phyloP scores from a whole-genome alignment of 1,284 basidiomycete species.

The Nidula niveotomentosa region DNA sequence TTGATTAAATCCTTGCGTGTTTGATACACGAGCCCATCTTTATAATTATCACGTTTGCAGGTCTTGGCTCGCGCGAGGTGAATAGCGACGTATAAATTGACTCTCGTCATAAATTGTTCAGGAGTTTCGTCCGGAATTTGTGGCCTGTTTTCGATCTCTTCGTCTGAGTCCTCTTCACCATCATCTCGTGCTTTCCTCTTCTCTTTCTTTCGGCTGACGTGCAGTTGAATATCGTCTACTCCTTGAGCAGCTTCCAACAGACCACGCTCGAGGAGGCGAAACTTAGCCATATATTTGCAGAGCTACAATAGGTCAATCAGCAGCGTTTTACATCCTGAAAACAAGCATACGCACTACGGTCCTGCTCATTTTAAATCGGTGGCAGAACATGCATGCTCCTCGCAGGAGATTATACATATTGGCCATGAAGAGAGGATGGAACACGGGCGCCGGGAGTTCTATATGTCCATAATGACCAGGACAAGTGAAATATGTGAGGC shows the following conservation, averaged over 20 bases:
- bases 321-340: not conserved
- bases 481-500: conserved; percentile 89
- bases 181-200: conserved; percentile 34
- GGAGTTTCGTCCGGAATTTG: conserved; percentile 49
- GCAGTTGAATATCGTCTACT: conserved; percentile 63
- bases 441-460: conserved; percentile 93
- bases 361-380: conserved; percentile 84
- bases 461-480: conserved; percentile 99
- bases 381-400: conserved; percentile 95
- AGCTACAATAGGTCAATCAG: conserved; percentile 43
- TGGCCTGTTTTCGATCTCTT: conserved; percentile 26
- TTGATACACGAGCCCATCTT: conserved; percentile 87
- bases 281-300: conserved; percentile 83
- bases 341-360: conserved; percentile 59
- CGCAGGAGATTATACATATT: conserved; percentile 91
- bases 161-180: conserved; percentile 36
- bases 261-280: conserved; percentile 90
- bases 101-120: conserved; percentile 65
- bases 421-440: conserved; percentile 95
- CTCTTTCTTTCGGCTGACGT: conserved; percentile 21
- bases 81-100: conserved; percentile 74
- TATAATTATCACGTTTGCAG: conserved; percentile 82
- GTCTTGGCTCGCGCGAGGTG: conserved; percentile 59
- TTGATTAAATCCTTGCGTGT: conserved; percentile 82
- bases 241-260: conserved; percentile 82